Conservation (phyloP, 1,284 basidiomycete species). For the Crucibulum cyathiforme region DNA sequence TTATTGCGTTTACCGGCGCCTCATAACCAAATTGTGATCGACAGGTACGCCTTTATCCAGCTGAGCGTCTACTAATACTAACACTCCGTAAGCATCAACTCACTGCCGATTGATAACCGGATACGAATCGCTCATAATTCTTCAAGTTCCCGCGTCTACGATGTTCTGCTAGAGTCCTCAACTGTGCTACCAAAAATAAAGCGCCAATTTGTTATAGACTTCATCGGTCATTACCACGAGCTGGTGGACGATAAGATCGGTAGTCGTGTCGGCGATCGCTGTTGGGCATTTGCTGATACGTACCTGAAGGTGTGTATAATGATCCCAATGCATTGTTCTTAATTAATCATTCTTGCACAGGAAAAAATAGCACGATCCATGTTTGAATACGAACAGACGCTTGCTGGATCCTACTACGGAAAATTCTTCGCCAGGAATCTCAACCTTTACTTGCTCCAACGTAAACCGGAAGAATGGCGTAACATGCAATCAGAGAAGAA, state of each 20-base stretch:
- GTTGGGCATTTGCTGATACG: slow-evolving; percentile 87
- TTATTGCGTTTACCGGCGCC: slow-evolving; percentile 73
- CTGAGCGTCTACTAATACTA: not conserved
- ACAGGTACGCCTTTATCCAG: slow-evolving; percentile 57
- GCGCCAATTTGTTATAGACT: slow-evolving; percentile 72
- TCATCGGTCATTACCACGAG: slow-evolving; percentile 78
- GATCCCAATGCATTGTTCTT: slow-evolving; percentile 3
- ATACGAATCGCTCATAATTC: slow-evolving; percentile 74
- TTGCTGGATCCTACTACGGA: slow-evolving; percentile 82
- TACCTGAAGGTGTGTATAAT: slow-evolving; percentile 78
- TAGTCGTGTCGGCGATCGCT: slow-evolving; percentile 85
- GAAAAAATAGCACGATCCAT: slow-evolving; percentile 90
- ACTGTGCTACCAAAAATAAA: slow-evolving; percentile 72
- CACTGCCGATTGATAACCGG: slow-evolving; percentile 64
- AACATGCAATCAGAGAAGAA: slow-evolving; percentile 51
- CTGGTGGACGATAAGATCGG: slow-evolving; percentile 90
- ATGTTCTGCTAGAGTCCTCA: slow-evolving; percentile 75
- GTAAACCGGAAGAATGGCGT: slow-evolving; percentile 85
- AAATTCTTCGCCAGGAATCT: slow-evolving; percentile 85
- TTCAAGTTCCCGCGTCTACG: slow-evolving; percentile 83
- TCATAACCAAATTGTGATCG: slow-evolving; percentile 68
- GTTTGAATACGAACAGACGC: slow-evolving; percentile 69
- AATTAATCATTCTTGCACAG: slow-evolving; percentile 43
- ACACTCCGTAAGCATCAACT: slow-evolving; percentile 55
- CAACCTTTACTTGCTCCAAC: slow-evolving; percentile 78